These are phyloP conservation scores for Puccinia horiana DNA, from an alignment of 1,284 basidiomycete genomes.

Conservation along the genomic window DNA sequence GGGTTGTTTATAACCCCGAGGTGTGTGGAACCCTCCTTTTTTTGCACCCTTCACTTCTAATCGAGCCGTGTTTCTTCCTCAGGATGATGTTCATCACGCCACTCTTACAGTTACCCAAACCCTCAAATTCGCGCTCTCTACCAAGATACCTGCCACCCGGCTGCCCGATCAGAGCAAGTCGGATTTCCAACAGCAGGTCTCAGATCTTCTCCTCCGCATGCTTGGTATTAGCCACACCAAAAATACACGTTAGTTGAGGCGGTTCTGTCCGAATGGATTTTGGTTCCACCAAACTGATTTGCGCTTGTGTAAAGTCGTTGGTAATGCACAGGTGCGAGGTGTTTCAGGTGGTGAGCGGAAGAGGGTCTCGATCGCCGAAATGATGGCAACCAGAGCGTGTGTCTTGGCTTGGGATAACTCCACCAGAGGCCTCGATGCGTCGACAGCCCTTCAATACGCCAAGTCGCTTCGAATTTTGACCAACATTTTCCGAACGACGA, in stretches of 20 bases:
- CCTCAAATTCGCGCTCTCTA: conserved; percentile 63
- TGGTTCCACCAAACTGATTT: not conserved
- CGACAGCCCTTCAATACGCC: conserved; percentile 66
- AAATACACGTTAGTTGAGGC: conserved; percentile 22
- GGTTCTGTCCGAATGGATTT: not conserved
- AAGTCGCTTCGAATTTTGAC: conserved; percentile 65
- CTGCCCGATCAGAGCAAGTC: conserved; percentile 62
- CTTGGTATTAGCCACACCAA: conserved; percentile 55
- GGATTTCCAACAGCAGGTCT: conserved; percentile 64
- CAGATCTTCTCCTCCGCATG: conserved; percentile 65
- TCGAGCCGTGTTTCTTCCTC: conserved; percentile 48
- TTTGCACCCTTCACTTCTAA: not conserved
- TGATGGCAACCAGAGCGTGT: conserved; percentile 61
- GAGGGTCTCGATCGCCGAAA: conserved; percentile 67
- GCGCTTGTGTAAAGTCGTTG: conserved; percentile 58
- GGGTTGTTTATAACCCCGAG: conserved; percentile 46
- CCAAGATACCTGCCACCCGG: conserved; percentile 64
- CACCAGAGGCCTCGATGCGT: conserved; percentile 73
- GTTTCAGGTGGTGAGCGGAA: conserved; percentile 66
- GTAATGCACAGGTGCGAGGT: conserved; percentile 65
- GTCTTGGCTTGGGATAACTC: conserved; percentile 61
- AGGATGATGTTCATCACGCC: conserved; percentile 69
- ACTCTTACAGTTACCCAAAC: conserved; percentile 67
- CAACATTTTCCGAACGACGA: conserved; percentile 61
- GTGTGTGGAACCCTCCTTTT: not conserved